These are phyloP conservation scores for Stachybotrys chlorohalonatus DNA, from an alignment of 2,329 filamentous ascomycete genomes.

Conservation along the genomic window DNA sequence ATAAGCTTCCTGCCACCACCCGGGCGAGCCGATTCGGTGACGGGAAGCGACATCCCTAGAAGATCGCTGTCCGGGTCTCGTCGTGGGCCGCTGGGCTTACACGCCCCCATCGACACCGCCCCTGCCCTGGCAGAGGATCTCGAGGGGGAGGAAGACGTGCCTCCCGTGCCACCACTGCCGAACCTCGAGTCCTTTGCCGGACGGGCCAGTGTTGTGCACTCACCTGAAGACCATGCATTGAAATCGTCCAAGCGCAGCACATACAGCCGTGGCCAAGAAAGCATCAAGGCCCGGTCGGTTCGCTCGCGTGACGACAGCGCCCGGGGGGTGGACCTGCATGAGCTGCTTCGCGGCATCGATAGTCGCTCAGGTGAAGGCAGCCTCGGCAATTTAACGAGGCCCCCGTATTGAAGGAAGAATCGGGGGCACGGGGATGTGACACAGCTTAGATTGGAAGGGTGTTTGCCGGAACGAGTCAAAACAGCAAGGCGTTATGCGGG, in stretches of 20 bases:
- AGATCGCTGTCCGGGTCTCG: conserved; percentile 25
- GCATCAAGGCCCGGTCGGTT: conserved; percentile 22
- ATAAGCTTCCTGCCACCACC: conserved; percentile 45
- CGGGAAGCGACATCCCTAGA: conserved; percentile 18
- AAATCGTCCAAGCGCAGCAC: conserved; percentile 26
- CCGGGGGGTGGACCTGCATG: conserved; percentile 35
- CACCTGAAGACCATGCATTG: conserved; percentile 21
- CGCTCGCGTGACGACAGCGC: conserved; percentile 19
- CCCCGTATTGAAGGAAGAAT: conserved; percentile 32
- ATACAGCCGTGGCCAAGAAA: conserved; percentile 33
- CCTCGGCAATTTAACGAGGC: conserved; percentile 36
- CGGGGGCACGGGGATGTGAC: neutral
- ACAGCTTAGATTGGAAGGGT: neutral
- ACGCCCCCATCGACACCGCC: conserved; percentile 24
- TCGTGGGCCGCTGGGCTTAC: conserved; percentile 33
- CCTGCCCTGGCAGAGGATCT: conserved; percentile 19
- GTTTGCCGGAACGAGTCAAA: neutral
- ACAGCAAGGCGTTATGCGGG: neutral
- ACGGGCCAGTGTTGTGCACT: conserved; percentile 16
- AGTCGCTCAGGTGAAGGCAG: conserved; percentile 35
- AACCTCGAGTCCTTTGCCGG: conserved; percentile 20
- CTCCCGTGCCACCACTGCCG: conserved; percentile 48
- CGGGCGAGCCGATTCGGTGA: conserved; percentile 18
- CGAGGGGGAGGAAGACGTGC: conserved; percentile 30
- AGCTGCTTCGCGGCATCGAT: conserved; percentile 42